Percentiles rank a stretch among this genome's conserved stretches.
Evolutionary conservation across 1,139 yeast species (phyloP).

Genomic region (Yamadazyma blattariae): DNA sequence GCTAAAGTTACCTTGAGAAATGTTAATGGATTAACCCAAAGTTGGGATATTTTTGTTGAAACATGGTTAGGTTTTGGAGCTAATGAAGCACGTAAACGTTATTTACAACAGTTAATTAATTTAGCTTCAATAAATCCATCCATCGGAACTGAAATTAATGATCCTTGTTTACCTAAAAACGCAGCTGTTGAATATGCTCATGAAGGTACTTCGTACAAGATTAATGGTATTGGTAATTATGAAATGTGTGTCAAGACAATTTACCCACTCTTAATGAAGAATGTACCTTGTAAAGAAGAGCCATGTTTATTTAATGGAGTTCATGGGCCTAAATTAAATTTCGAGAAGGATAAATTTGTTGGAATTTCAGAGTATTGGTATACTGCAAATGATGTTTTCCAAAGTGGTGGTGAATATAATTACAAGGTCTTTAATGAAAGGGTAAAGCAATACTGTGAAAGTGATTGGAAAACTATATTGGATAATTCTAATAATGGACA

Average conservation of each 20-base stretch:
- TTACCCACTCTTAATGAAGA: constrained; percentile 67
- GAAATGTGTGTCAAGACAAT: constrained; percentile 64
- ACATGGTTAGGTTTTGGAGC: constrained; percentile 90
- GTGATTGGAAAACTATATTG: constrained; percentile 56
- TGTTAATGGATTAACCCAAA: constrained; percentile 57
- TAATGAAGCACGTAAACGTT: constrained; percentile 69
- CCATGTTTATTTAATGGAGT: constrained; percentile 82
- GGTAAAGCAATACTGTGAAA: constrained; percentile 63
- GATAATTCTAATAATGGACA: constrained; percentile 49
- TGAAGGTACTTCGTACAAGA: constrained; percentile 44
- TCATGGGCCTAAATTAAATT: constrained; percentile 73
- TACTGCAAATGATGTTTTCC: constrained; percentile 77
- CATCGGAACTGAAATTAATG: constrained; percentile 36
- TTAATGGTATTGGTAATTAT: constrained; percentile 66
- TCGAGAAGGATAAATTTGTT: constrained; percentile 66
- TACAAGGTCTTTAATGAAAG: constrained; percentile 57
- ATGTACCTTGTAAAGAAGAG: constrained; percentile 67
- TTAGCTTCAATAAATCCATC: constrained; percentile 16
- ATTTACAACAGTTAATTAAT: constrained; percentile 49
- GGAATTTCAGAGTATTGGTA: constrained; percentile 87
- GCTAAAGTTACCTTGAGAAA: constrained; percentile 55
- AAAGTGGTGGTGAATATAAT: constrained; percentile 74
- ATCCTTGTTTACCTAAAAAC: constrained; percentile 74
- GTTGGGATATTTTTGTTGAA: constrained; percentile 73
- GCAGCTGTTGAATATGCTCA: constrained; percentile 38